Evolutionary conservation across 1,284 basidiomycete species (phyloP).

Genomic region (Fomitopsis palustris): DNA sequence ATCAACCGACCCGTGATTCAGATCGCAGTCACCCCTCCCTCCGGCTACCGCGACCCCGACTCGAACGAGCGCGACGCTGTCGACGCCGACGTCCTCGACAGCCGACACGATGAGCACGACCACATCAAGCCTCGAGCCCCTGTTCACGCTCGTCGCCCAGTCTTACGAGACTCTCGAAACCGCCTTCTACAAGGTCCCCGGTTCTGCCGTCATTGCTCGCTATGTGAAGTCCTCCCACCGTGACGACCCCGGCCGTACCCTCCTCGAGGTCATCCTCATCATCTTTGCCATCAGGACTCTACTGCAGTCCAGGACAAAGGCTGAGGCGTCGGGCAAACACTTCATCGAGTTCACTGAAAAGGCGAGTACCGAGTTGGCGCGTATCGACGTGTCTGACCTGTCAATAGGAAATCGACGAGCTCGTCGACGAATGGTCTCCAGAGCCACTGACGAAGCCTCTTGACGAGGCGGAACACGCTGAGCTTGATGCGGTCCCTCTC

Average conservation of each 20-base stretch:
- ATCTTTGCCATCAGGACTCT: slow-evolving; percentile 89
- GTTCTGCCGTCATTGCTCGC: slow-evolving; percentile 85
- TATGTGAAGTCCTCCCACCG: slow-evolving; percentile 90
- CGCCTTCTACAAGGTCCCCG: slow-evolving; percentile 75
- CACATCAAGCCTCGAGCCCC: slow-evolving; percentile 45
- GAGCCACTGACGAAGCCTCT: slow-evolving; percentile 77
- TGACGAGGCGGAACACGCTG: slow-evolving; percentile 56
- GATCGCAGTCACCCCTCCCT: not conserved
- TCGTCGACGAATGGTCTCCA: slow-evolving; percentile 94
- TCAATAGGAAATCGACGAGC: slow-evolving; percentile 91
- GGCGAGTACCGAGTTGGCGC: slow-evolving; percentile 40
- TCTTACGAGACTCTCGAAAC: slow-evolving; percentile 53
- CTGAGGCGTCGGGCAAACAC: slow-evolving; percentile 82
- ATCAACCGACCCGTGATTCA: not conserved
- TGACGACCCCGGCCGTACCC: slow-evolving; percentile 88
- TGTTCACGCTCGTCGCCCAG: slow-evolving; percentile 57
- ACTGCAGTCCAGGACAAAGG: slow-evolving; percentile 85
- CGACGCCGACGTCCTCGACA: not conserved
- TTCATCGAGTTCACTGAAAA: slow-evolving; percentile 91
- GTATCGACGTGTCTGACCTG: not conserved
- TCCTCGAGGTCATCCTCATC: slow-evolving; percentile 89
- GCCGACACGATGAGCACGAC: slow-evolving; percentile 34
- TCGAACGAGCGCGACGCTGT: not conserved
- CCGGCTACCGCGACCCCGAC: not conserved
- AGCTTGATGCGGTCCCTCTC: slow-evolving; percentile 75